These are phyloP conservation scores for Phytophthora chlamydospora DNA, from an alignment of 352 stramenopile genomes.

Conservation along the genomic window DNA sequence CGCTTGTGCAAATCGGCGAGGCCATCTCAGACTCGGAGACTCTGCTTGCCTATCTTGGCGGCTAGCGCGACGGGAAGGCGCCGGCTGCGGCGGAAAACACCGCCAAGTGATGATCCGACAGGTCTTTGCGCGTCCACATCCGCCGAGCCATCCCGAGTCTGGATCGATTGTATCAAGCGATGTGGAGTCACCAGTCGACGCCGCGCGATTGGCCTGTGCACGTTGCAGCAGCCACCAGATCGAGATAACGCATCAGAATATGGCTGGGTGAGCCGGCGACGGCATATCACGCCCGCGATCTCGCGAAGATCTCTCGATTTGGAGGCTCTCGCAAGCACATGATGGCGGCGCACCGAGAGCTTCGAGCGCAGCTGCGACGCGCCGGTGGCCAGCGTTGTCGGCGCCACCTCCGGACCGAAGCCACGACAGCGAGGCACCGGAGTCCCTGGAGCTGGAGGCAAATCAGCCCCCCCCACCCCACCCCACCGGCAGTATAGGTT, in stretches of 20 bases:
- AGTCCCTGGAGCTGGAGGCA: neutral
- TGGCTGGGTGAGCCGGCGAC: slow-evolving; percentile 11
- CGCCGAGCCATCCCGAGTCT: slow-evolving; percentile 23
- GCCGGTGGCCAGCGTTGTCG: slow-evolving; percentile 8
- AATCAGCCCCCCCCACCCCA: too few relatives aligned
- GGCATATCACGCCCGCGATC: slow-evolving; percentile 25
- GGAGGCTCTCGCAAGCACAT: slow-evolving; percentile 29
- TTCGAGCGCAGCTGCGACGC: slow-evolving; percentile 29
- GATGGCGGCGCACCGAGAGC: slow-evolving; percentile 24
- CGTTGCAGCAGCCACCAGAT: slow-evolving; percentile 12
- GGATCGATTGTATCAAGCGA: slow-evolving; percentile 43
- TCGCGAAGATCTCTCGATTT: slow-evolving; percentile 37
- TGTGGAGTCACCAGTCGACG: slow-evolving; percentile 37
- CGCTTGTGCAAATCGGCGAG: slow-evolving; percentile 17
- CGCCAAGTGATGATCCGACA: slow-evolving; percentile 35
- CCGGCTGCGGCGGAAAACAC: slow-evolving; percentile 27
- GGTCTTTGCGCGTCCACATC: slow-evolving; percentile 28
- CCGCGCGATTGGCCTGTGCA: slow-evolving; percentile 17
- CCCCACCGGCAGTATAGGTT: too few relatives aligned
- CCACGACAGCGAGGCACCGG: neutral
- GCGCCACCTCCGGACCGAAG: slow-evolving; percentile 9
- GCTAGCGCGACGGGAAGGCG: slow-evolving; percentile 12
- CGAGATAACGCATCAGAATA: slow-evolving; percentile 15
- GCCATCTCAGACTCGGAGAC: slow-evolving; percentile 7
- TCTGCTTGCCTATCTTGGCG: slow-evolving; percentile 21